Percentiles rank a stretch among this genome's conserved stretches.
These are phyloP conservation scores for Diaporthe aspalathi DNA, from an alignment of 2,329 filamentous ascomycete genomes.

Conservation along the genomic window DNA sequence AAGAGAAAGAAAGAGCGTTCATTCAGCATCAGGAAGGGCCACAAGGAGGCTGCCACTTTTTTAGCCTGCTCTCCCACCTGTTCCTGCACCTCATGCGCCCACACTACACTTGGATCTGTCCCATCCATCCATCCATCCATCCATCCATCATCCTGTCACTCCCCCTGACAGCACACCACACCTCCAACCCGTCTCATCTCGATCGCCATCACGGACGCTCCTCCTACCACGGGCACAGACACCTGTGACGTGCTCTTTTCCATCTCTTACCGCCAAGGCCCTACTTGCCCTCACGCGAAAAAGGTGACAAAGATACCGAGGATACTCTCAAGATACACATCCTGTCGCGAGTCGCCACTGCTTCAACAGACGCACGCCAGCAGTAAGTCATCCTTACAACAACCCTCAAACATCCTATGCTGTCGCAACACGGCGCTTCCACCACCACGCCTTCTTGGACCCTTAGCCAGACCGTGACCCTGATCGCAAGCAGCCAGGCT, in stretches of 20 bases:
- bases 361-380: neutral
- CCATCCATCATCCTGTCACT: conserved; percentile 27
- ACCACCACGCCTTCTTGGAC: conserved; percentile 16
- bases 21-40: neutral
- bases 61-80: conserved; percentile 25
- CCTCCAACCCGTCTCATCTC: conserved; percentile 26
- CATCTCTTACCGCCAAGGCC: conserved; percentile 11
- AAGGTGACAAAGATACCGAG: neutral
- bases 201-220: conserved; percentile 23
- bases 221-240: conserved; percentile 28
- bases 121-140: conserved; percentile 26
- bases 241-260: conserved; percentile 16
- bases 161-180: conserved; percentile 26
- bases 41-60: conserved; percentile 37
- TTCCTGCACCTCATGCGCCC: conserved; percentile 23
- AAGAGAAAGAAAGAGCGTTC: neutral
- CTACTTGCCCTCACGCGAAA: neutral
- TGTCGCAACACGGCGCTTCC: conserved; percentile 32
- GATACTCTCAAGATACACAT: too few relatives aligned
- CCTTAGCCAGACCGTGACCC: neutral
- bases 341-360: conserved; percentile 13
- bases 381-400: conserved; percentile 4
- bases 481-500: conserved; percentile 30
- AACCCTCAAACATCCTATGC: neutral
- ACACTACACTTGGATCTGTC: conserved; percentile 24